These are phyloP conservation scores for Meyerozyma guilliermondii DNA, from an alignment of 1,139 yeast species.

Conservation along the genomic window DNA sequence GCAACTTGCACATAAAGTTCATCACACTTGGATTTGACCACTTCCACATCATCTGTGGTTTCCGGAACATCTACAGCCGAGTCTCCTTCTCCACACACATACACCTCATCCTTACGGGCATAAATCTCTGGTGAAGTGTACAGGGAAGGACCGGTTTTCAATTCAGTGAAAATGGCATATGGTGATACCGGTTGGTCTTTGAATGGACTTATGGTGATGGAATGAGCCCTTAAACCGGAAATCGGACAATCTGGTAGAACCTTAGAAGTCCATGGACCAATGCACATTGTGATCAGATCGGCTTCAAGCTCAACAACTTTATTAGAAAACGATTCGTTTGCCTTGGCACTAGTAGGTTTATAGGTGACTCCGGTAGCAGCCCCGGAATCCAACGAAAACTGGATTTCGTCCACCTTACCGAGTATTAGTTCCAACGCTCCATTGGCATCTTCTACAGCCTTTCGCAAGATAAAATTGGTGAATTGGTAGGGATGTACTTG, in stretches of 20 bases:
- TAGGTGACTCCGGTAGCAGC: slow-evolving; percentile 63
- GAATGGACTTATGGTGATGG: slow-evolving; percentile 84
- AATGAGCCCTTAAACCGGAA: slow-evolving; percentile 88
- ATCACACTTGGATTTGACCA: slow-evolving; percentile 82
- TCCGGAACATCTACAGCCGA: slow-evolving; percentile 88
- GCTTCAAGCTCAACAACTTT: slow-evolving; percentile 44
- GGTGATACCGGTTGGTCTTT: slow-evolving; percentile 72
- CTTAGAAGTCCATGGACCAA: slow-evolving; percentile 96
- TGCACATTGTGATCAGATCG: slow-evolving; percentile 75
- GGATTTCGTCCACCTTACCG: slow-evolving; percentile 74
- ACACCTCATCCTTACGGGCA: slow-evolving; percentile 93
- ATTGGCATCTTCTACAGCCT: slow-evolving; percentile 63
- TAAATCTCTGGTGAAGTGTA: slow-evolving; percentile 90
- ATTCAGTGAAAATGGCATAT: slow-evolving; percentile 89
- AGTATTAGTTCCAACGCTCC: slow-evolving; percentile 81
- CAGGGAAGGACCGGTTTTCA: slow-evolving; percentile 58
- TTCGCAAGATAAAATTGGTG: slow-evolving; percentile 72
- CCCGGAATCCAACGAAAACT: slow-evolving; percentile 57
- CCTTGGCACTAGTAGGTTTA: slow-evolving; percentile 46
- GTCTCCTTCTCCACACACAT: slow-evolving; percentile 97
- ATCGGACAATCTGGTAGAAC: slow-evolving; percentile 89
- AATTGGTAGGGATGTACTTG: slow-evolving; percentile 96
- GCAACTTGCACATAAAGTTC: slow-evolving; percentile 81
- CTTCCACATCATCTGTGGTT: slow-evolving; percentile 89
- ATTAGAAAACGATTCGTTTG: slow-evolving; percentile 7